A percentile compares a stretch with the other conserved stretches of the same genome.
These are phyloP conservation scores for Urostyla sp. DNA, from an alignment of 73 alveolate species.

Conservation along the genomic window DNA sequence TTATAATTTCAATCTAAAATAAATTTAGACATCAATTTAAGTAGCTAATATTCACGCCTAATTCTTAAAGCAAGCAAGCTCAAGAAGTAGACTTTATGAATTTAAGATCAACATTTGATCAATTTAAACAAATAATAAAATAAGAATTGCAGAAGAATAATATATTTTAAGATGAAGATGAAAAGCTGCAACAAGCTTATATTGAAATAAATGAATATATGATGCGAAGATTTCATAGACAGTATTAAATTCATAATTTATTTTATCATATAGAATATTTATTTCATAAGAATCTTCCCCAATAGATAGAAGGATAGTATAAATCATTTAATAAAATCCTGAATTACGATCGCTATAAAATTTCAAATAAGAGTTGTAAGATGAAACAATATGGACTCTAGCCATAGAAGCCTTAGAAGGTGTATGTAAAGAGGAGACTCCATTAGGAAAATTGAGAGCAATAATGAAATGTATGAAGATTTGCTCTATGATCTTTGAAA, in stretches of 20 bases:
- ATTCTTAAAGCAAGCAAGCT: neutral
- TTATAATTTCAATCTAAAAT: slow-evolving; percentile 36
- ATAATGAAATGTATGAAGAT: neutral
- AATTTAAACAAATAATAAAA: slow-evolving; percentile 1
- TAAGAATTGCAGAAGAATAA: slow-evolving; percentile 8
- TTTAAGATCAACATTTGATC: slow-evolving; percentile 23
- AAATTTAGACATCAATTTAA: slow-evolving; percentile 40
- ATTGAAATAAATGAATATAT: slow-evolving; percentile 47
- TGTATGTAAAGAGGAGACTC: slow-evolving; percentile 45
- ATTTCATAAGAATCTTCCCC: slow-evolving; percentile 27
- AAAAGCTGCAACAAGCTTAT: neutral
- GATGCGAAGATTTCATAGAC: slow-evolving; percentile 43
- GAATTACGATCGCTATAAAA: neutral
- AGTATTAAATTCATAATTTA: neutral
- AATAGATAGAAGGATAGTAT: slow-evolving; percentile 6
- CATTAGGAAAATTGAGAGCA: slow-evolving; percentile 25
- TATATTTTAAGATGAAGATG: neutral
- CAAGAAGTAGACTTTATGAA: slow-evolving; percentile 41
- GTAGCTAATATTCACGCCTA: too few relatives aligned
- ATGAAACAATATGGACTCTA: slow-evolving; percentile 35
- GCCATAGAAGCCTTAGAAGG: slow-evolving; percentile 42
- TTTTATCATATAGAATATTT: slow-evolving; percentile 11
- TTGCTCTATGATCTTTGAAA: slow-evolving; percentile 17
- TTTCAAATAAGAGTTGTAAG: slow-evolving; percentile 27
- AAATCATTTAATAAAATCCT: slow-evolving; percentile 1